Base-by-base conservation (phyloP, 345 rosid species). In the Moringa oleifera region DNA sequence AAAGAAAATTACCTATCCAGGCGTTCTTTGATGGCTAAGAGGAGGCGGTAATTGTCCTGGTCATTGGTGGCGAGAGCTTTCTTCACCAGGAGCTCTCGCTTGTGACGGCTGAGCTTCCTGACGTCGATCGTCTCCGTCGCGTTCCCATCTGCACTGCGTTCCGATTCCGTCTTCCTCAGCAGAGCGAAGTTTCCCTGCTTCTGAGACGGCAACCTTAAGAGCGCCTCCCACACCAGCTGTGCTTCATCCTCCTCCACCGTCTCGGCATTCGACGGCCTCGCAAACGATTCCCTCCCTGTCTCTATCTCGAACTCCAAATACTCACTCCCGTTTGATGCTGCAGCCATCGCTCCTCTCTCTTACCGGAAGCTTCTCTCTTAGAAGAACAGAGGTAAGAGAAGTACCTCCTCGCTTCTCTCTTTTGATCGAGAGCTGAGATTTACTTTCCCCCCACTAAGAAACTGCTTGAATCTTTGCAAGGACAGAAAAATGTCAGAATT, bases 1-100 rank as follows among this genome's bases (percentile, higher is more conserved):
- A 11, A 41, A 4, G 47, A 41, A 4, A 41, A 41, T 41, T 66
- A 90, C 96, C 81, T 75, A 69, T 89, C 87, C 31, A 92, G 85
- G 19, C 96, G 93, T 61, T 89, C 81, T 63, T 89, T 92, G 57
- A 92, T 68, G 16, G 88, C 89, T 9, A 80, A 73, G 68, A 92
- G 92, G 18, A 92, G 88, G 6, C 28, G 72, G 59, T 20, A 73
- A 55, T 92, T 92, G 62, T 92, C 96, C 64, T 89, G 98, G 54
- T 83, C 91, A 31, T 83, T 83, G 31, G 96, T 89, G 1, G 96
- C 98, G 21, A 92, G 76, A 1, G 96, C 96, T 63, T 85, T 81
- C 73, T 81, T 78, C 25, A 92, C 87, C 18, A 92, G 71, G 19
- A 77, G 89, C 73, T 92, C 96, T 19, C 98, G 81, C 17, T 67